Base-by-base conservation (phyloP, 148 eudicot genomes). In the Cornus kousa region DNA sequence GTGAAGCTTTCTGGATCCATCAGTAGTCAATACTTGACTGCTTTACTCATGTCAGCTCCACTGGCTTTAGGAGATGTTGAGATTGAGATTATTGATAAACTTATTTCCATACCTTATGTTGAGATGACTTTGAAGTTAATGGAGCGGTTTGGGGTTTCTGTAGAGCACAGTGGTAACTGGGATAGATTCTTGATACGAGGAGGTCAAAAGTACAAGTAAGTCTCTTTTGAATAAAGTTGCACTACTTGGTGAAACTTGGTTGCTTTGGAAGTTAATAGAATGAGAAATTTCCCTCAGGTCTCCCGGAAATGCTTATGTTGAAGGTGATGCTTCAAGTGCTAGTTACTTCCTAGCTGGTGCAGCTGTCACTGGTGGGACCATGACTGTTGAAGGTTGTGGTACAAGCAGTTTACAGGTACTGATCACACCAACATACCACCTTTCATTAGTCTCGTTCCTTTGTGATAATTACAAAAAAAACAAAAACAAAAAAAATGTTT, bases 271-370 rank as follows among this genome's bases (percentile, higher is more conserved):
- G 19, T 24, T 76, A 75, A 71, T 23, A 20, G 37, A 31, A 55
- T 33, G 17, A 19, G 57, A 43, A 57, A 57, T 74, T 60, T 24
- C 7, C 28, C 28, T 82, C 84, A 95, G 99, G 82, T 93, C 99
- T 72, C 99, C 99, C 71, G 99, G 99, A 80, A 93, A 89, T 57
- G 94, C 97, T 46, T 95, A 86, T 78, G 97, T 95, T 5, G 99
- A 95, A 89, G 99, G 99, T 62, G 99, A 95, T 88, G 99, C 99
- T 79, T 95, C 99, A 48, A 95, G 99, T 81, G 99, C 99, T 67
- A 93, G 99, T 84, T 95, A 95, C 88, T 95, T 95, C 85, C 80
- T 95, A 74, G 99, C 93, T 57, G 99, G 99, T 85, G 99, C 99
- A 31, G 99, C 97, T 31, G 87, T 95, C 78, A 93, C 97, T 67